Evolutionary conservation across 768 basidiomycete genomes (phyloP).

Genomic region (Lentinula boryana): DNA sequence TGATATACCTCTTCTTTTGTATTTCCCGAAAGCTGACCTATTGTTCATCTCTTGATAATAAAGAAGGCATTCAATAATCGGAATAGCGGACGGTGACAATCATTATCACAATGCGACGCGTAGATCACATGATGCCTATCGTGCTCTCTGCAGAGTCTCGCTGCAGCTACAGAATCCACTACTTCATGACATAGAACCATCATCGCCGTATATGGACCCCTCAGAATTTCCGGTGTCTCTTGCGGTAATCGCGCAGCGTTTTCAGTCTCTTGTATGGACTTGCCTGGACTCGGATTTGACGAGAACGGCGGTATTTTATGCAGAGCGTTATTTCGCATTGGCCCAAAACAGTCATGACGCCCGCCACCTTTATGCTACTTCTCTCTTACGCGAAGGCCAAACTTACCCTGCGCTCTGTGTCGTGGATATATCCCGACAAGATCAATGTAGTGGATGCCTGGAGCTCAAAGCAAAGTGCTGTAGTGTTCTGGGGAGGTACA

Average conservation of each 20-base stretch:
- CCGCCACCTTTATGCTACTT: constrained; percentile 78
- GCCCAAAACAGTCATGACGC: constrained; percentile 72
- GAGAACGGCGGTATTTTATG: constrained; percentile 82
- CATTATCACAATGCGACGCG: not conserved
- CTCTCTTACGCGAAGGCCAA: constrained; percentile 64
- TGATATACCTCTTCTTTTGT: not conserved
- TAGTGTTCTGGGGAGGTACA: constrained; percentile 61
- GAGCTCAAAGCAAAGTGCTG: constrained; percentile 79
- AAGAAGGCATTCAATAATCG: not conserved
- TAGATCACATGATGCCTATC: not conserved
- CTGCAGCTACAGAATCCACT: not conserved
- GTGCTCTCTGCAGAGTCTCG: not conserved
- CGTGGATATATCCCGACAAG: constrained; percentile 56
- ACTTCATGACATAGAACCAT: not conserved
- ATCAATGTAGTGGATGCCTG: constrained; percentile 67
- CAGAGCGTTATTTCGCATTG: constrained; percentile 75
- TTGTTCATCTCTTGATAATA: not conserved
- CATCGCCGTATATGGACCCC: constrained; percentile 43
- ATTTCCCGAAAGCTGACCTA: not conserved
- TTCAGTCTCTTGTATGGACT: constrained; percentile 72
- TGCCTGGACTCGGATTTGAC: constrained; percentile 78
- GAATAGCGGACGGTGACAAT: too few relatives aligned
- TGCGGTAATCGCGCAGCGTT: constrained; percentile 60
- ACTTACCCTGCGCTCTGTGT: constrained; percentile 70
- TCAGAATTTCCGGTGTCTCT: constrained; percentile 44